phyloP scores from a whole-genome alignment of 176 grass and related monocot genomes.

The Cenchrus fungigraminus region DNA sequence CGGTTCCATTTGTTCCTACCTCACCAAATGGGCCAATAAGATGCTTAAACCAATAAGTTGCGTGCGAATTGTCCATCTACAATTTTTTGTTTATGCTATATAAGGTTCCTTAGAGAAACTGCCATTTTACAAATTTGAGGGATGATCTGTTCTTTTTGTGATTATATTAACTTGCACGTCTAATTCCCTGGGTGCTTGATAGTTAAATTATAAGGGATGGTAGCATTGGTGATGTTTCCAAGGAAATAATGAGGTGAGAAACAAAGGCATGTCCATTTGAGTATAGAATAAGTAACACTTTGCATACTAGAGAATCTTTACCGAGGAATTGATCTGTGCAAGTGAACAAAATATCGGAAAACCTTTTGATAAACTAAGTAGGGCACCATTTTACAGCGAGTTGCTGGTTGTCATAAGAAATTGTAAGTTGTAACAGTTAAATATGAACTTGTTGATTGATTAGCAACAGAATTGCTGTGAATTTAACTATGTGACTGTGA shows the following conservation, averaged over 20 bases:
- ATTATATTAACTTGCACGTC: not conserved
- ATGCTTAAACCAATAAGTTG: not conserved
- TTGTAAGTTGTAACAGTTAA: not conserved
- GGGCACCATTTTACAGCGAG: not conserved
- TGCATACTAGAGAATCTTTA: not conserved
- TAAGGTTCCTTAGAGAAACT: slow-evolving; percentile 1
- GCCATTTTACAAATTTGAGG: not conserved
- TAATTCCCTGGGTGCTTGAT: not conserved
- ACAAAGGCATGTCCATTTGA: not conserved
- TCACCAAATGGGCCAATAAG: not conserved
- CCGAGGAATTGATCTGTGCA: not conserved
- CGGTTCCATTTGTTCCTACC: not conserved
- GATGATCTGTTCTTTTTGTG: not conserved
- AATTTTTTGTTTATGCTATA: not conserved
- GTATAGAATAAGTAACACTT: not conserved
- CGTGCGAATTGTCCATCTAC: not conserved
- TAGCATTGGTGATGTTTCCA: not conserved
- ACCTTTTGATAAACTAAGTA: not conserved
- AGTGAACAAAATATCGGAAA: not conserved
- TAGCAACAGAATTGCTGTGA: not conserved
- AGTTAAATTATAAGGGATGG: not conserved
- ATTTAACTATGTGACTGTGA: slow-evolving; percentile 11
- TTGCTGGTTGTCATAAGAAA: not conserved
- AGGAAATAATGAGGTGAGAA: not conserved
- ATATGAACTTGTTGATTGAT: not conserved